These are phyloP conservation scores for Multifurca ochricompacta DNA, from an alignment of 768 basidiomycete genomes.

Conservation along the genomic window DNA sequence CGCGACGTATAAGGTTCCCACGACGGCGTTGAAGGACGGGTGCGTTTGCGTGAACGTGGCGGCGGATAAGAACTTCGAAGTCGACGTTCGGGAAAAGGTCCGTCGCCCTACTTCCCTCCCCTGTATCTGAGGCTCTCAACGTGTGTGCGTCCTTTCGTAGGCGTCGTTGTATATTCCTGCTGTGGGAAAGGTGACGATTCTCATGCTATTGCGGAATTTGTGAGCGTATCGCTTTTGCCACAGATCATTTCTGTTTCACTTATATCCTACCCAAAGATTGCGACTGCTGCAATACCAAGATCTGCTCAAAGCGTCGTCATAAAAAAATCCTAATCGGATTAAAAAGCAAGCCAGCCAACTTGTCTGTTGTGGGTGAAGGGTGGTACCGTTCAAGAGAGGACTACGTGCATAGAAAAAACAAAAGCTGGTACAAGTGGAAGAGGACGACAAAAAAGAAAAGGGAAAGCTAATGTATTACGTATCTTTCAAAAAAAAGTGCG, in stretches of 20 bases:
- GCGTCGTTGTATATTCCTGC: constrained; percentile 92
- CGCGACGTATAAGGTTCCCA: constrained; percentile 80
- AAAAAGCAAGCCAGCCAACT: too few relatives aligned
- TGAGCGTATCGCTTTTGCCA: constrained; percentile 33
- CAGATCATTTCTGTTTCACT: neutral
- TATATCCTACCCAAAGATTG: constrained; percentile 1
- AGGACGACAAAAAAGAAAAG: neutral
- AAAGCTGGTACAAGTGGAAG: too few relatives aligned
- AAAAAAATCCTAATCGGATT: too few relatives aligned
- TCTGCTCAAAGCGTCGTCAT: neutral
- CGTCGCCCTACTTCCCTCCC: constrained; percentile 16
- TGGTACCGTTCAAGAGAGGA: too few relatives aligned
- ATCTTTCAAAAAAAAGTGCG: too few relatives aligned
- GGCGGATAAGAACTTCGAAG: constrained; percentile 94
- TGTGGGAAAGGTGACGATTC: constrained; percentile 96
- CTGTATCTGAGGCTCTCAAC: neutral
- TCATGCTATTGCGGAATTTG: constrained; percentile 96
- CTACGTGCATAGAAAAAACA: too few relatives aligned
- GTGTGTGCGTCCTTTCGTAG: constrained; percentile 33
- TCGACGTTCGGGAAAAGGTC: constrained; percentile 87
- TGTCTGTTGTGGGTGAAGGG: too few relatives aligned
- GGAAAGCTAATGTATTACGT: neutral
- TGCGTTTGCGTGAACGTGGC: constrained; percentile 91
- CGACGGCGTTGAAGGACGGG: constrained; percentile 85
- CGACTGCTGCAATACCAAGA: constrained; percentile 13